Conservation (phyloP, 345 rosid genomes). For the Theobroma cacao region DNA sequence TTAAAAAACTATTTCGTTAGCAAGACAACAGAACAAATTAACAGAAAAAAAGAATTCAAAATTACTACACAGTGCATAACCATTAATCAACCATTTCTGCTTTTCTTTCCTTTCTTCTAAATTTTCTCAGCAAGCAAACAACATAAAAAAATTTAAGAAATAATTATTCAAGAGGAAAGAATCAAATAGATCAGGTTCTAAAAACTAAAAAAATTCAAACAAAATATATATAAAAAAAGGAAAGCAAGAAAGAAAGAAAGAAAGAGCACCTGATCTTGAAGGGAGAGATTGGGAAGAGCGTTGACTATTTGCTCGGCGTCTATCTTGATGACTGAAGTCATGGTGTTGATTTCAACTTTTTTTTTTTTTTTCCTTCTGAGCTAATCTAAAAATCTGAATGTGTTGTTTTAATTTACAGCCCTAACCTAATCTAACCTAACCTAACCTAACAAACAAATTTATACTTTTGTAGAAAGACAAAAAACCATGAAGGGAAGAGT, state of each 20-base stretch:
- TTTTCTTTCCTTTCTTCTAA: neutral
- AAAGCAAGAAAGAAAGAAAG: neutral
- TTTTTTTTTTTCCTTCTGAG: too few relatives aligned
- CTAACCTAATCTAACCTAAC: slow-evolving; percentile 1
- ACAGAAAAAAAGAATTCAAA: neutral
- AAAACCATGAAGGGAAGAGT: neutral
- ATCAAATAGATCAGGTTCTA: neutral
- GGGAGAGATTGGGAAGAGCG: slow-evolving; percentile 15
- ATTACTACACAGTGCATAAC: neutral
- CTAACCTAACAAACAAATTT: neutral
- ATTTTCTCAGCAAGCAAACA: slow-evolving; percentile 12
- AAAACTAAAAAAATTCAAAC: neutral
- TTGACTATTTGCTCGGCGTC: slow-evolving; percentile 23
- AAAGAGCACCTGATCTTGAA: slow-evolving; percentile 26
- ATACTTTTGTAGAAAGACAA: neutral
- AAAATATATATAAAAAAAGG: neutral
- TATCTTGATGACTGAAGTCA: slow-evolving; percentile 32
- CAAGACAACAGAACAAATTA: neutral
- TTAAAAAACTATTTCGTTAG: neutral
- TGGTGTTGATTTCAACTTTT: neutral
- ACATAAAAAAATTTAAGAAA: neutral
- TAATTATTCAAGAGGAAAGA: too few relatives aligned
- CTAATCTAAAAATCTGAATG: neutral
- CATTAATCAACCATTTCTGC: neutral
- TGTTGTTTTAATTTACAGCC: neutral